phyloP scores from a whole-genome alignment of 352 stramenopile genomes.

The Phytophthora tentaculata region DNA sequence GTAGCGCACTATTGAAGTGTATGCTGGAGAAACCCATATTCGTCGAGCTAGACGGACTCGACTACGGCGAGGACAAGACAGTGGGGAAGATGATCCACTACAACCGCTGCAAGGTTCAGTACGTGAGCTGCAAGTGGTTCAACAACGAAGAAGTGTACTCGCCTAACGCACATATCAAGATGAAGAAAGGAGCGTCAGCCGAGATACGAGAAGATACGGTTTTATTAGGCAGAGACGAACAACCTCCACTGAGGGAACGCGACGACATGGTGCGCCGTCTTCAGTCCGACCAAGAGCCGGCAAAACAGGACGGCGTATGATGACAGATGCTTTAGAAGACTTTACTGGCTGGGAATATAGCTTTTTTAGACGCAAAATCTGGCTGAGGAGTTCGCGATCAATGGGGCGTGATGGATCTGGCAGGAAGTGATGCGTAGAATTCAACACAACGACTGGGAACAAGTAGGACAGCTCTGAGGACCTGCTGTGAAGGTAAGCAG shows the following conservation, averaged over 20 bases:
- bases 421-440: background rate
- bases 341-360: constrained; percentile 34
- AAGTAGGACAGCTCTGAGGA: too few relatives aligned
- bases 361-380: constrained; percentile 41
- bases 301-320: constrained; percentile 17
- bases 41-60: constrained; percentile 66
- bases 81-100: constrained; percentile 87
- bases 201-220: constrained; percentile 65
- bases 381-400: too few relatives aligned
- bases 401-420: background rate
- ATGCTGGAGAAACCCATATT: constrained; percentile 69
- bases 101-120: constrained; percentile 78
- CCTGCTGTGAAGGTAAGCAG: too few relatives aligned
- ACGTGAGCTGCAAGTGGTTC: constrained; percentile 88
- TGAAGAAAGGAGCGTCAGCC: constrained; percentile 68
- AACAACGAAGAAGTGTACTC: constrained; percentile 85
- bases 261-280: constrained; percentile 34
- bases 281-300: constrained; percentile 12
- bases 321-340: constrained; percentile 14
- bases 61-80: constrained; percentile 82
- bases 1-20: constrained; percentile 68
- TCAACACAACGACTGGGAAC: background rate
- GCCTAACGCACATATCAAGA: constrained; percentile 68
- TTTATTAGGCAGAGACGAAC: constrained; percentile 56
- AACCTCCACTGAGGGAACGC: constrained; percentile 26